Base-by-base conservation (phyloP, 768 basidiomycete genomes). In the Porphyrellus cyaneotinctus region DNA sequence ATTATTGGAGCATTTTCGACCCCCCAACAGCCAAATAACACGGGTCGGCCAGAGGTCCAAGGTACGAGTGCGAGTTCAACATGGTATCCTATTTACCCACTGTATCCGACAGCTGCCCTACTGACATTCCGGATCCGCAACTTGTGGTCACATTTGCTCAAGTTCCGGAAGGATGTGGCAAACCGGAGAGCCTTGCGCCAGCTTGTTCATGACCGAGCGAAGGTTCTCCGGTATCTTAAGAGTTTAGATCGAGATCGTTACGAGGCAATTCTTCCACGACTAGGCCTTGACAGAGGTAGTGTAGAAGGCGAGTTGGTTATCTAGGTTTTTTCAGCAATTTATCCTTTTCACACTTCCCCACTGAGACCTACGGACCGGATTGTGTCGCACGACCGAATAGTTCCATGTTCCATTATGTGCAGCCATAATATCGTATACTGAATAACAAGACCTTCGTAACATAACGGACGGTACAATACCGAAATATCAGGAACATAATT, bases 241-340 rank as follows among this genome's bases (percentile, higher is more conserved):
- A 67, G 76, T 31, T 67, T 74, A 32, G 76, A 87, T 58, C 76
- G 80, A 38, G 77, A 77, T 53, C 84, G 91, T 44, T 97, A 95
- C 62, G 87, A 91, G 53, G 72, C 70, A 15, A 63, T 89, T 23
- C 77, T 98, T 46, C 74, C 78, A 42, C 81, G 84, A 53, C 73
- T 97, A 23, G 95, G 87, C 4, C 67, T 97, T 20, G 88, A 94
- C 58, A 77, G 81, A 30, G 76, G 77, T 55, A 84, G 86, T 33
- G 91, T 98, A 2, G 93, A 97, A 69, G 95, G 94, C 37, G 94
- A 97, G 67, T 73, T 97, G 33, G 78, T 91, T 49, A 79, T 95
- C 47, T 88, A 74, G 73, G 37, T 28, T 18, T 37, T 35, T n/a
- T n/a, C n/a, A 28, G 26, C 26, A 28, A 28, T 28, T n/a, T n/a